Conservation (phyloP, 441 rosid species). For the Gossypium laxum region DNA sequence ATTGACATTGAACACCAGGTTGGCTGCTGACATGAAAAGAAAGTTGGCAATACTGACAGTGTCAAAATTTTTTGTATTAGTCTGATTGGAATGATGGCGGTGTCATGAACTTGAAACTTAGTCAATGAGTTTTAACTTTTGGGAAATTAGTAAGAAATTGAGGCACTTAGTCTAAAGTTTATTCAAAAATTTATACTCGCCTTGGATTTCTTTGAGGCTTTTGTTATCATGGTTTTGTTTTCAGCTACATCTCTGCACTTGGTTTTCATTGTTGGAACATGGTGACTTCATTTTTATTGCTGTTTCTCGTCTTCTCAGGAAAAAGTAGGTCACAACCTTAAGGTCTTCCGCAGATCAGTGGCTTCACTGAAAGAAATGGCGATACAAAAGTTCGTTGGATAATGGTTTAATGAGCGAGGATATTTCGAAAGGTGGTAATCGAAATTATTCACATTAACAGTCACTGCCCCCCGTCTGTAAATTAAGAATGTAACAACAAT, state of each 20-base stretch:
- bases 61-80: background rate
- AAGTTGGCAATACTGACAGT: background rate
- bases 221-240: background rate
- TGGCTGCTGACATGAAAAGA: no score
- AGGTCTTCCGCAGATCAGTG: conserved; percentile 66
- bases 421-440: background rate
- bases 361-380: conserved; percentile 64
- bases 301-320: conserved; percentile 34
- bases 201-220: background rate
- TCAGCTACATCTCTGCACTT: background rate
- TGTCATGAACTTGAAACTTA: background rate
- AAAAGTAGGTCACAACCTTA: conserved; percentile 63
- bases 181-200: background rate
- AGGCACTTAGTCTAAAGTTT: no score
- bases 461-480: background rate
- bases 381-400: conserved; percentile 35
- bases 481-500: background rate
- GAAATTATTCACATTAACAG: background rate
- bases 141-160: background rate
- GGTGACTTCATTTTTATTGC: background rate
- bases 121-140: background rate
- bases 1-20: background rate
- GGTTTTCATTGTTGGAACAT: background rate
- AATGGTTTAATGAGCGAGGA: conserved; percentile 12
- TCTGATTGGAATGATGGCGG: background rate